Base-by-base conservation (phyloP, 768 basidiomycete genomes). In the Amyloporia xantha region DNA sequence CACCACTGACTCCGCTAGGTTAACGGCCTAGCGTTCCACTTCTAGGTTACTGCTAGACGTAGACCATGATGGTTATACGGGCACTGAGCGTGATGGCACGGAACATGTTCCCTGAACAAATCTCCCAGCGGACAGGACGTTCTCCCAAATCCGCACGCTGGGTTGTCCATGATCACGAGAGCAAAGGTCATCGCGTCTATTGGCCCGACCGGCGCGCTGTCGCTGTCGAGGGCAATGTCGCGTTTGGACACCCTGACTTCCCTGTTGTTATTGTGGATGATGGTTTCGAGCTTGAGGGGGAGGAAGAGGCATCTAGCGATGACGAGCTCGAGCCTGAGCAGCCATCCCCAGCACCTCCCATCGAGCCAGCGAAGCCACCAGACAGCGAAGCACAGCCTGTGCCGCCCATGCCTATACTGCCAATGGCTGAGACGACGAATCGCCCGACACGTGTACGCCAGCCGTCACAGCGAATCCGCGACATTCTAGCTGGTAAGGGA, bases 111-210 rank as follows among this genome's bases (percentile, higher is more conserved):
- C n/a, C n/a, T n/a, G n/a, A n/a, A n/a, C n/a, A n/a, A n/a, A n/a
- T n/a, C n/a, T n/a, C n/a, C n/a, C n/a, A n/a, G n/a, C n/a, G n/a
- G n/a, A n/a, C n/a, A n/a, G n/a, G n/a, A n/a, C n/a, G n/a, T n/a
- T n/a, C n/a, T n/a, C n/a, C 44, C 3, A 45, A 45, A 20, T n/a
- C 44, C 23, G 37, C 47, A 1, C 50, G 51, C 9, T 74, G 66
- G 65, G 53, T 73, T 10, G 68, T 71, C 0, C 67, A 63, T 55
- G 64, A 70, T 50, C 46, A 59, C 1, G 52, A 66, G 20, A 66
- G 62, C 44, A 64, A 60, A n/a, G 65, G 60, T 0, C 62, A 66
- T 27, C 54, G 55, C 0, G 59, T 71, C 17, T 71, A 70, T 48
- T 64, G 64, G 56, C 54, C 63, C 3, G 51, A 59, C 7, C 49